A percentile compares a stretch with the other conserved stretches of the same genome.
These are phyloP conservation scores for Leishmania mexicana DNA, from an alignment of 208 protist genomes.

Conservation along the genomic window DNA sequence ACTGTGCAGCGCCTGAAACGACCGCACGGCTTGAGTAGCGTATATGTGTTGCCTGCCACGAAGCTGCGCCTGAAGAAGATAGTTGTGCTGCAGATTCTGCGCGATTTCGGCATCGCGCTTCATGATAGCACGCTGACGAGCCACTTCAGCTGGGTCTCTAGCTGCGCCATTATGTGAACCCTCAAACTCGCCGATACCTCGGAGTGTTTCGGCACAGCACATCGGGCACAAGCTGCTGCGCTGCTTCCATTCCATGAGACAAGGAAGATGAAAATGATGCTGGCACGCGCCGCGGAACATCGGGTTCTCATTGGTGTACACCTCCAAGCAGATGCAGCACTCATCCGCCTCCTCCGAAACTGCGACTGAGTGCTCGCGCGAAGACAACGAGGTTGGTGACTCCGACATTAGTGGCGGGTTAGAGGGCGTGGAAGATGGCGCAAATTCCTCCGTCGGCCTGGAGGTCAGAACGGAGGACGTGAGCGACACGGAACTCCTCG, in stretches of 20 bases:
- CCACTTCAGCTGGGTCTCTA: slow-evolving; percentile 9
- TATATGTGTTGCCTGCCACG: neutral
- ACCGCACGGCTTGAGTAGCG: neutral
- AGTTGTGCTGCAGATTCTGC: slow-evolving; percentile 36
- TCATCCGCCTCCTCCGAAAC: slow-evolving; percentile 45
- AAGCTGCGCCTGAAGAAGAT: slow-evolving; percentile 22
- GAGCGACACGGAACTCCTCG: neutral
- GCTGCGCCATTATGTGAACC: neutral
- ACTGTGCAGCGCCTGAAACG: neutral
- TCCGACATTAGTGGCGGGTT: neutral
- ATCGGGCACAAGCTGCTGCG: slow-evolving; percentile 78
- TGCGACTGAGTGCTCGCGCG: neutral
- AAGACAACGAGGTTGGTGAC: neutral
- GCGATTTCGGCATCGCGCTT: slow-evolving; percentile 36
- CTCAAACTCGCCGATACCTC: slow-evolving; percentile 37
- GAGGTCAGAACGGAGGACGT: neutral
- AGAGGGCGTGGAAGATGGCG: neutral
- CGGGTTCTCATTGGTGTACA: slow-evolving; percentile 68
- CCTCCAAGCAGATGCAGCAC: slow-evolving; percentile 83
- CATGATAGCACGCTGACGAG: slow-evolving; percentile 17
- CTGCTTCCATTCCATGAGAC: slow-evolving; percentile 79
- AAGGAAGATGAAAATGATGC: slow-evolving; percentile 77
- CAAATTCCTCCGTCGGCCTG: neutral
- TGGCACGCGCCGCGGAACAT: slow-evolving; percentile 53
- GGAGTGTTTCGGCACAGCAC: slow-evolving; percentile 63